A percentile compares a stretch with the other conserved stretches of the same genome.
Conservation (phyloP, 2,329 filamentous ascomycete species). For the Cordyceps cicadae region DNA sequence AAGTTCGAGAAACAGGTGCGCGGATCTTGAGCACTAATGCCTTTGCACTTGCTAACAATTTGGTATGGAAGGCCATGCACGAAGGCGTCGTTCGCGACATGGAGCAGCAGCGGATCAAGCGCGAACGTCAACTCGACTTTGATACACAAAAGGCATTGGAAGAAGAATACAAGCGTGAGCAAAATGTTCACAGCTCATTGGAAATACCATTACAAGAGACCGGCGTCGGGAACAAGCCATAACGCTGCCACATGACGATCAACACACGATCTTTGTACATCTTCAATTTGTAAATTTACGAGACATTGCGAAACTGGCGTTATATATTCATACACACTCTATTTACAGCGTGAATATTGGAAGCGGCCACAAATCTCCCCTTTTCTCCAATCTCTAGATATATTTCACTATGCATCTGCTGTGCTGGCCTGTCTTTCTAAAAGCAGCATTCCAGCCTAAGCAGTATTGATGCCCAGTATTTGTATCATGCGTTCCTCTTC, state of each 20-base stretch:
- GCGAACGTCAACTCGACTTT: conserved; percentile 87
- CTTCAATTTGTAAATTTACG: background rate
- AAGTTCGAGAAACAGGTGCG: conserved; percentile 72
- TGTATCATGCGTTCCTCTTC: background rate
- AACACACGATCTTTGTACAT: background rate
- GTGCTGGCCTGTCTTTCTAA: background rate
- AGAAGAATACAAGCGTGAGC: conserved; percentile 81
- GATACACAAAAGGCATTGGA: conserved; percentile 82
- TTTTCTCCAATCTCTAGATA: background rate
- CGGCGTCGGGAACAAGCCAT: background rate
- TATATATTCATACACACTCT: conserved; percentile 6
- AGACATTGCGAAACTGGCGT: background rate
- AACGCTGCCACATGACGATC: conserved; percentile 12
- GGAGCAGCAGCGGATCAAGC: conserved; percentile 85
- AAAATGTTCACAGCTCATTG: conserved; percentile 55
- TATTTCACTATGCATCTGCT: conserved; percentile 1
- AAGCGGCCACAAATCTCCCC: background rate
- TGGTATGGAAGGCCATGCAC: conserved; percentile 73
- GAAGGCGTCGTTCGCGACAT: conserved; percentile 88
- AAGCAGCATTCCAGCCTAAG: background rate
- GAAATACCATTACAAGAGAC: conserved; percentile 16
- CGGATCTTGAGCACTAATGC: background rate
- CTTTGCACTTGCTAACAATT: background rate
- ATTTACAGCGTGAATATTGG: conserved; percentile 16
- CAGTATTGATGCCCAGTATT: background rate